Evolutionary conservation across 1,139 yeast genomes (phyloP).

Genomic region (Blastobotrys aristatus): DNA sequence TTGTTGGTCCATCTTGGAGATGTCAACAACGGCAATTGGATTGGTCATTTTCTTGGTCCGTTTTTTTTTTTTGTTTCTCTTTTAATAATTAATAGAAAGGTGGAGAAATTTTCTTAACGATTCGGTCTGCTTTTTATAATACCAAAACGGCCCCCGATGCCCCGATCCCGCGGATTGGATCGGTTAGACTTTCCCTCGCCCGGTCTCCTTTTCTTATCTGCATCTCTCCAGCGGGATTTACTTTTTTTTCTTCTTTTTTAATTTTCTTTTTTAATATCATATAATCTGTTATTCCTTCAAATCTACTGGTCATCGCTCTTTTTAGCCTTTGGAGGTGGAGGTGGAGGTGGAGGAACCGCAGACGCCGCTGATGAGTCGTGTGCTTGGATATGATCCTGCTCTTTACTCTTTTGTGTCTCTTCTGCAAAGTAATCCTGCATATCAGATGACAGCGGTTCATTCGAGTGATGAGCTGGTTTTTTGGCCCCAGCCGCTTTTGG

Average conservation of each 20-base stretch:
- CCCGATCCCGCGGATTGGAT: too few relatives aligned
- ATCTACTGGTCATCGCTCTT: too few relatives aligned
- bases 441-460: constrained; percentile 17
- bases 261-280: too few relatives aligned
- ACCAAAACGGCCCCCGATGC: too few relatives aligned
- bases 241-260: too few relatives aligned
- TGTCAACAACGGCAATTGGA: constrained; percentile 40
- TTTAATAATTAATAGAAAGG: neutral
- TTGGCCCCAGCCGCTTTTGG: constrained; percentile 10
- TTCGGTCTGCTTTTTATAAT: too few relatives aligned
- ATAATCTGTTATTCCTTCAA: too few relatives aligned
- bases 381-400: constrained; percentile 25
- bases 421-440: constrained; percentile 36
- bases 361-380: neutral
- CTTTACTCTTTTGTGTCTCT: constrained; percentile 33
- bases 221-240: too few relatives aligned
- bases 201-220: too few relatives aligned
- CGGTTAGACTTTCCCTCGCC: too few relatives aligned
- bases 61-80: too few relatives aligned
- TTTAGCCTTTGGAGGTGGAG: constrained; percentile 11
- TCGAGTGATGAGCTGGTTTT: constrained; percentile 1
- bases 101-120: too few relatives aligned
- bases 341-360: constrained; percentile 14
- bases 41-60: constrained; percentile 9
- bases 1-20: constrained; percentile 40